A percentile compares a stretch with the other conserved stretches of the same genome.
Evolutionary conservation across 306 rosid species (phyloP).

Genomic region (Prunus padus): DNA sequence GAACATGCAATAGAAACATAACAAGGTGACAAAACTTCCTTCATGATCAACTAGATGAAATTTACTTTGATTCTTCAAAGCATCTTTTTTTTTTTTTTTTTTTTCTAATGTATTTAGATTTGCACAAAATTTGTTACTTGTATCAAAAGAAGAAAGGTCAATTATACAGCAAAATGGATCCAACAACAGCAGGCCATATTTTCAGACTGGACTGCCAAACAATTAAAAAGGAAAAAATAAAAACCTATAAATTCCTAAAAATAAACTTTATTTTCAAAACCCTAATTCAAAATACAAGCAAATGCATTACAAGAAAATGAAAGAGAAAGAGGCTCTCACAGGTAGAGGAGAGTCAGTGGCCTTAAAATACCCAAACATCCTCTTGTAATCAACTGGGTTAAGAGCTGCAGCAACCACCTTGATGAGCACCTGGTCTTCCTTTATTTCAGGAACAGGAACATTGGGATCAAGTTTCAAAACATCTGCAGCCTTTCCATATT

Average conservation of each 20-base stretch:
- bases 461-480: constrained; percentile 46
- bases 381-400: constrained; percentile 63
- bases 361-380: constrained; percentile 40
- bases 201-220: not conserved
- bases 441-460: constrained; percentile 40
- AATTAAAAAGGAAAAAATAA: no score
- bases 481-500: constrained; percentile 45
- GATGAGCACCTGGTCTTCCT: constrained; percentile 59
- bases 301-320: no score
- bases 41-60: not conserved
- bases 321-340: constrained; percentile 7
- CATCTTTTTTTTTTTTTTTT: not conserved
- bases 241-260: not conserved
- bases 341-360: constrained; percentile 19
- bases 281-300: not conserved
- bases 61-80: not conserved
- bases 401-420: constrained; percentile 68
- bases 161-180: not conserved
- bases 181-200: not conserved
- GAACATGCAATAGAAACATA: no score
- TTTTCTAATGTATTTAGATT: not conserved
- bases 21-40: not conserved
- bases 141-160: not conserved
- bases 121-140: not conserved
- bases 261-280: no score